A percentile compares a stretch with the other conserved stretches of the same genome.
These are phyloP conservation scores for Berberis thunbergii DNA, from an alignment of 164 flowering plant species.

Conservation along the genomic window DNA sequence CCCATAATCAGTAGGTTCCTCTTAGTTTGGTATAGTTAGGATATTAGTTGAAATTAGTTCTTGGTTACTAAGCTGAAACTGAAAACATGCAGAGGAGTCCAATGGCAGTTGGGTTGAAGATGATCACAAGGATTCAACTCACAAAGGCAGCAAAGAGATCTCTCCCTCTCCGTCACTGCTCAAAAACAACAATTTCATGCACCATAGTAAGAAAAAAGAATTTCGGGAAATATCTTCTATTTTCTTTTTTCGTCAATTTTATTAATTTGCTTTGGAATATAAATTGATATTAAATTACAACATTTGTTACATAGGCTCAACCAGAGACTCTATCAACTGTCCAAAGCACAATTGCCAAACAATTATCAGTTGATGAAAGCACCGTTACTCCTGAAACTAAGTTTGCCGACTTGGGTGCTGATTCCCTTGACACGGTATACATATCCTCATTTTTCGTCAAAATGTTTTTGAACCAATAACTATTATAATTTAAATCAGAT, in stretches of 20 bases:
- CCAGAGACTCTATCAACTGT: slow-evolving; percentile 46
- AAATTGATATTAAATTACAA: not conserved
- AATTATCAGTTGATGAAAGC: slow-evolving; percentile 40
- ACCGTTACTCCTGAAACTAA: slow-evolving; percentile 42
- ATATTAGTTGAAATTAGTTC: not conserved
- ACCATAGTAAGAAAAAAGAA: slow-evolving; percentile 20
- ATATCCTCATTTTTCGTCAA: not conserved
- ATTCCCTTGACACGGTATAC: slow-evolving; percentile 47
- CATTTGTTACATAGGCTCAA: slow-evolving; percentile 24
- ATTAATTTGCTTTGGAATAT: not conserved
- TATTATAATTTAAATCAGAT: not conserved
- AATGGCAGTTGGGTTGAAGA: slow-evolving; percentile 16
- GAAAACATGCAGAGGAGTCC: slow-evolving; percentile 17
- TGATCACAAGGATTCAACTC: slow-evolving; percentile 13
- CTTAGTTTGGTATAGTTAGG: not conserved
- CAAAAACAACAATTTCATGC: slow-evolving; percentile 28
- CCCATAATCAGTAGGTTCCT: not conserved
- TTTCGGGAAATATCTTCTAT: not conserved
- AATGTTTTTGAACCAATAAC: not conserved
- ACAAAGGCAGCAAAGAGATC: slow-evolving; percentile 15
- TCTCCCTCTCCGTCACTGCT: slow-evolving; percentile 12
- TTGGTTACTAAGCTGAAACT: not conserved
- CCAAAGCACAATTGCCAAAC: slow-evolving; percentile 45
- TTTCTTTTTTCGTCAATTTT: not conserved
- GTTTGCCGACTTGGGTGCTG: slow-evolving; percentile 57